Conservation (phyloP, 75 land plant genomes). For the Gnetum montanum region DNA sequence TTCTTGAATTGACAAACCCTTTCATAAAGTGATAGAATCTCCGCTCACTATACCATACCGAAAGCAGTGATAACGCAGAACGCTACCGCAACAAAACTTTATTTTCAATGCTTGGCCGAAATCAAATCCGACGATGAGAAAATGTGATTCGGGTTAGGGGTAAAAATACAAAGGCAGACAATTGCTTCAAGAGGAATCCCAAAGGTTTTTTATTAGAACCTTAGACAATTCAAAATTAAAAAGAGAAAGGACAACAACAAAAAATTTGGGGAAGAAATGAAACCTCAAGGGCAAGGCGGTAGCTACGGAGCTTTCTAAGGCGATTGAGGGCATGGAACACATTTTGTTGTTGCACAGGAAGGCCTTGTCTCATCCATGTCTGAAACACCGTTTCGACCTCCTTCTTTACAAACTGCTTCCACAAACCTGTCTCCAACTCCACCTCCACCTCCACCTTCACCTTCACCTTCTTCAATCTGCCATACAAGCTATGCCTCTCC, state of each 20-base stretch:
- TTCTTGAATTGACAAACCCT: too few relatives aligned
- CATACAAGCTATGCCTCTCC: too few relatives aligned
- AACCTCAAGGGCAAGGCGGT: constrained; percentile 62
- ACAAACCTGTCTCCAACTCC: too few relatives aligned
- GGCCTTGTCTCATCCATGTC: constrained; percentile 66
- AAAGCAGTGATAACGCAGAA: too few relatives aligned
- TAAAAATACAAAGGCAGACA: neutral
- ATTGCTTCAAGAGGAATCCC: neutral
- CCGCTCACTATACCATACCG: too few relatives aligned
- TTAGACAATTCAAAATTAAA: neutral
- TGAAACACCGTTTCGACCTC: constrained; percentile 34
- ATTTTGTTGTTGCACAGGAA: constrained; percentile 40
- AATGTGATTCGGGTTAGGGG: too few relatives aligned
- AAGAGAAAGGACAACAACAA: neutral
- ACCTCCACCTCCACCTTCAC: too few relatives aligned
- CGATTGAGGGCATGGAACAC: constrained; percentile 61
- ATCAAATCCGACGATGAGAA: too few relatives aligned
- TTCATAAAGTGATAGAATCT: too few relatives aligned
- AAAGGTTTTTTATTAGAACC: neutral
- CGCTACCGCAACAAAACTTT: too few relatives aligned
- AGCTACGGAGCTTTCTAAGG: constrained; percentile 30
- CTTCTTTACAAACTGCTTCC: constrained; percentile 16
- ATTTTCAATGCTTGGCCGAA: too few relatives aligned
- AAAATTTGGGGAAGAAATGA: neutral
- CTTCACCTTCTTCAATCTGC: too few relatives aligned